Evolutionary conservation across 768 basidiomycete species (phyloP).

Genomic region (Podaxis sp.): DNA sequence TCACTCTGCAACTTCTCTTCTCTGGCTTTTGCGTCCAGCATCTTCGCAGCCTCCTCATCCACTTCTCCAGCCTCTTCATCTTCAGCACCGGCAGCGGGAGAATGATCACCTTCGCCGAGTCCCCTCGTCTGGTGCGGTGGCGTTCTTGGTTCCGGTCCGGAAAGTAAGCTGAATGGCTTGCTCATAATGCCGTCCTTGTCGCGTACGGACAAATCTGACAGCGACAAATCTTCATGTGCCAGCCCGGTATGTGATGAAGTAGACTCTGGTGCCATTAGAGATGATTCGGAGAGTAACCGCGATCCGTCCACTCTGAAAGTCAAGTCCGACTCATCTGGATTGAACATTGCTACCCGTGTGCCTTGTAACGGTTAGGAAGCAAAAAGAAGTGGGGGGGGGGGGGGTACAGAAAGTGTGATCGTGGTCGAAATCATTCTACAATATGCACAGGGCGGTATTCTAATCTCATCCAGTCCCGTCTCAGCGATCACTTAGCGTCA

Average conservation of each 20-base stretch:
- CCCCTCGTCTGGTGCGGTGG: slow-evolving; percentile 10
- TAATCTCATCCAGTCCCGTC: neutral
- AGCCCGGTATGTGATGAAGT: slow-evolving; percentile 32
- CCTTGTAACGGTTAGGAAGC: neutral
- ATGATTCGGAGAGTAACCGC: slow-evolving; percentile 42
- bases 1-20: slow-evolving; percentile 78
- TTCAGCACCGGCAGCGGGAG: neutral
- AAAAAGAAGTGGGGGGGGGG: neutral
- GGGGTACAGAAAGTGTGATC: neutral
- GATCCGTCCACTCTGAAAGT: slow-evolving; percentile 14
- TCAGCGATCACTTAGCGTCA: neutral
- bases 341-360: neutral
- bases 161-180: slow-evolving; percentile 26
- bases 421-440: neutral
- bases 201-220: slow-evolving; percentile 50
- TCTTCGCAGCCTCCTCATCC: slow-evolving; percentile 3
- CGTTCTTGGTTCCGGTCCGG: slow-evolving; percentile 14
- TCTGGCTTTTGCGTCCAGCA: slow-evolving; percentile 18
- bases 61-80: neutral
- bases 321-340: slow-evolving; percentile 11
- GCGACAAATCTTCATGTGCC: slow-evolving; percentile 47
- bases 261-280: slow-evolving; percentile 20
- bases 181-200: slow-evolving; percentile 22
- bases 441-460: neutral
- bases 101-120: neutral